Evolutionary conservation across 345 rosid genomes (phyloP).

Genomic region (Trapa incisa): DNA sequence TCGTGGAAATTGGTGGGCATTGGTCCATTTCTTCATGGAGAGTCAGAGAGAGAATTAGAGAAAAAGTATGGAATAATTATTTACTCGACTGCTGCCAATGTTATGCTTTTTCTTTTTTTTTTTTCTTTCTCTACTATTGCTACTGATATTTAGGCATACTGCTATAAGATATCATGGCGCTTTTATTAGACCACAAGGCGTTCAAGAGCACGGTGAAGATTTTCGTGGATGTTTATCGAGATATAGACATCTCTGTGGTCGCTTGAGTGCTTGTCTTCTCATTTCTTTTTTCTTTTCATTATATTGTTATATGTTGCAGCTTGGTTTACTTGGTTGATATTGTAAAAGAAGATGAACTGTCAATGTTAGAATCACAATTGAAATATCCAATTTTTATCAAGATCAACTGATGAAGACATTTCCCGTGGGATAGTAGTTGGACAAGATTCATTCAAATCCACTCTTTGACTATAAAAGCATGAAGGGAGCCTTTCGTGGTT

Average conservation of each 20-base stretch:
- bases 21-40: no score
- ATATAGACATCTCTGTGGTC: conserved; percentile 78
- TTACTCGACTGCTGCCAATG: neutral
- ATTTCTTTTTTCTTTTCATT: neutral
- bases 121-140: no score
- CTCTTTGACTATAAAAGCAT: no score
- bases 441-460: no score
- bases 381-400: no score
- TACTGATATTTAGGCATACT: conserved; percentile 47
- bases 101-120: neutral
- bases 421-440: no score
- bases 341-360: neutral
- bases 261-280: conserved; percentile 45
- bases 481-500: no score
- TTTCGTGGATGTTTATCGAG: conserved; percentile 81
- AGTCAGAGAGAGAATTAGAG: no score
- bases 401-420: no score
- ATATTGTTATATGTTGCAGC: neutral
- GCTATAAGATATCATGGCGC: conserved; percentile 90
- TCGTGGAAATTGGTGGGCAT: no score
- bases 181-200: conserved; percentile 78
- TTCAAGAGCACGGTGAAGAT: conserved; percentile 79
- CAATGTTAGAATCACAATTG: no score
- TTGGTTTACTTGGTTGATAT: neutral
- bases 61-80: no score